phyloP scores from a whole-genome alignment of 2,329 filamentous ascomycete genomes.

The Achaetomium macrosporum region DNA sequence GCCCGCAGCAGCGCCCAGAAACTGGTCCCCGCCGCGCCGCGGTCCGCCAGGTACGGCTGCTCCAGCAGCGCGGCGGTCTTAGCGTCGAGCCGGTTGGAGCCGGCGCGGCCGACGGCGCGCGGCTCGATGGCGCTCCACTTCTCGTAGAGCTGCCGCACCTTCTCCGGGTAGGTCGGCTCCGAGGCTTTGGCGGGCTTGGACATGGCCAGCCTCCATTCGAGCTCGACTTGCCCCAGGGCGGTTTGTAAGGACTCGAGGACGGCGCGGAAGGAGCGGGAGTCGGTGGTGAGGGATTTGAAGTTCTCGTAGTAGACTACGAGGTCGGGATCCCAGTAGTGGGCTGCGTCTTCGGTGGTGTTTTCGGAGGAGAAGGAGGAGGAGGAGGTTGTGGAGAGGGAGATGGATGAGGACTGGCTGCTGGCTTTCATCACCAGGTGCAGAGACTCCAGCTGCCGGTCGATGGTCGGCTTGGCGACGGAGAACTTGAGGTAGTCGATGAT shows the following conservation, averaged over 20 bases:
- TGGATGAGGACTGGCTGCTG: not conserved
- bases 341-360: conserved; percentile 8
- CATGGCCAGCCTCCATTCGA: conserved; percentile 30
- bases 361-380: not conserved
- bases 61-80: conserved; percentile 30
- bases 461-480: conserved; percentile 38
- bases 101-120: conserved; percentile 18
- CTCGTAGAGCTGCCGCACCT: conserved; percentile 34
- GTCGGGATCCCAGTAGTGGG: conserved; percentile 34
- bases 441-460: conserved; percentile 33
- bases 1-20: conserved; percentile 48
- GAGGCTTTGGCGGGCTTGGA: conserved; percentile 11
- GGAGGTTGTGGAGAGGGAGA: too few species aligned
- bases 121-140: conserved; percentile 40
- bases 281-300: conserved; percentile 29
- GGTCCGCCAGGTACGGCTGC: conserved; percentile 22
- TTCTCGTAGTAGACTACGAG: conserved; percentile 31
- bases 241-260: conserved; percentile 32
- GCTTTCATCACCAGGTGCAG: conserved; percentile 29
- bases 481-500: conserved; percentile 61
- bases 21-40: conserved; percentile 26
- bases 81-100: conserved; percentile 15
- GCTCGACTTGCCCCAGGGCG: conserved; percentile 29
- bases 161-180: conserved; percentile 21
- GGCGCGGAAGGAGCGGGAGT: conserved; percentile 26